Percentiles rank a stretch among this genome's conserved stretches.
Evolutionary conservation across 768 basidiomycete genomes (phyloP).

Genomic region (Cystofilobasidium capitatum): DNA sequence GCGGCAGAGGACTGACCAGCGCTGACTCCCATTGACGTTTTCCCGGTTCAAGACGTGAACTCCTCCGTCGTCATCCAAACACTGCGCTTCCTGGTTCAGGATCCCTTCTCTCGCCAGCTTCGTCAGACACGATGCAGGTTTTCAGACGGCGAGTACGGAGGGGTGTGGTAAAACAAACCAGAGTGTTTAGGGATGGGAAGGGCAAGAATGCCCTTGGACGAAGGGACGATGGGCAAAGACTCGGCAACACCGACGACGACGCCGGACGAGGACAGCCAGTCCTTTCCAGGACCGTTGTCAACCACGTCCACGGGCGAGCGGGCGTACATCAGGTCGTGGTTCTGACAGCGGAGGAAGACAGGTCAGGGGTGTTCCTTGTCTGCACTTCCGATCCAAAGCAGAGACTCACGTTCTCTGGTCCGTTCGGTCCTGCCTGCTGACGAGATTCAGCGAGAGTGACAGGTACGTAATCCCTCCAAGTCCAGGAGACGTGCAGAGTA

Average conservation of each 20-base stretch:
- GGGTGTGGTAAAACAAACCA: neutral
- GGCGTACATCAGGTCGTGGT: slow-evolving; percentile 5
- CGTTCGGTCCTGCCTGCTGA: slow-evolving; percentile 9
- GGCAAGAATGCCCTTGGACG: neutral
- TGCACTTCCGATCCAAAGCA: neutral
- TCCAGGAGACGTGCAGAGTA: slow-evolving; percentile 4
- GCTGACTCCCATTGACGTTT: neutral
- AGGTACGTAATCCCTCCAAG: slow-evolving; percentile 7
- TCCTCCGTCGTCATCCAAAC: neutral
- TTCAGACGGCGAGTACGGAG: neutral
- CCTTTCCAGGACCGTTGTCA: too few relatives aligned
- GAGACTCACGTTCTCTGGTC: neutral
- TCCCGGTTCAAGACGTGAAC: slow-evolving; percentile 6
- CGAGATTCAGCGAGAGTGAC: neutral
- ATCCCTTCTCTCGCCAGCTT: too few relatives aligned
- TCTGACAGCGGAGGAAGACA: neutral
- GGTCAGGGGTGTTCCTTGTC: too few relatives aligned
- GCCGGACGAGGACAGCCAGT: neutral
- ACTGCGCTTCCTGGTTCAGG: slow-evolving; percentile 9
- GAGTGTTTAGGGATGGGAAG: slow-evolving; percentile 1
- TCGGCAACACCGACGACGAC: neutral
- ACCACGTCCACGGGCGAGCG: neutral
- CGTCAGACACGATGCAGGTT: too few relatives aligned
- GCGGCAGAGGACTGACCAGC: neutral
- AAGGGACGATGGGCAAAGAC: neutral